Evolutionary conservation across 345 rosid species (phyloP).

Genomic region (Carallia brachiata): DNA sequence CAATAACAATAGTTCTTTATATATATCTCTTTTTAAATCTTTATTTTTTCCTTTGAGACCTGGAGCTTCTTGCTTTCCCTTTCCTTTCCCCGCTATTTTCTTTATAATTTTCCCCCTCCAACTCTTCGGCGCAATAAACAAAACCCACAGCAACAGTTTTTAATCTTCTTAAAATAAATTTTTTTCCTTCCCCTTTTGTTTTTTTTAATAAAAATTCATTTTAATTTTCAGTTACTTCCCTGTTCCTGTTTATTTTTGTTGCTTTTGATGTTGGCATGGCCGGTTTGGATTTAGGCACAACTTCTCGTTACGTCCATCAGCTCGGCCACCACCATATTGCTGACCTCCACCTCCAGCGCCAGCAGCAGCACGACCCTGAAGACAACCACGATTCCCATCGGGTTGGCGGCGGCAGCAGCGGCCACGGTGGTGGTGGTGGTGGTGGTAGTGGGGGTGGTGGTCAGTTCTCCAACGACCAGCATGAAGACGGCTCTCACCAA

Average conservation of each 20-base stretch:
- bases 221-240: conserved; percentile 12
- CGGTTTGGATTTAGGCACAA: conserved; percentile 66
- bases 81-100: conserved; percentile 13
- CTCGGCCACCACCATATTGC: conserved; percentile 39
- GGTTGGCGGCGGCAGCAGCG: conserved; percentile 23
- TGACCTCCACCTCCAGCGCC: conserved; percentile 60
- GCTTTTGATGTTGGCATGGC: conserved; percentile 48
- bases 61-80: conserved; percentile 15
- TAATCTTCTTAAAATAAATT: conserved; percentile 19
- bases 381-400: conserved; percentile 31
- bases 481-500: conserved; percentile 33
- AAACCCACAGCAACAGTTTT: conserved; percentile 29
- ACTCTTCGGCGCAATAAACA: conserved; percentile 12
- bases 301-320: conserved; percentile 49
- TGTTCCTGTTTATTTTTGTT: conserved; percentile 22
- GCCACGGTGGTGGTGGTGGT: conserved; percentile 21
- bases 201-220: conserved; percentile 16
- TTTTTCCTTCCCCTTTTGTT: not conserved
- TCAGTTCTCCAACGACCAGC: conserved; percentile 32
- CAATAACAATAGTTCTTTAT: not conserved
- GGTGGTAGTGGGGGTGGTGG: conserved; percentile 33
- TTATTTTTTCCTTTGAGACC: not conserved
- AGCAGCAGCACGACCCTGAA: conserved; percentile 38
- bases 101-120: conserved; percentile 18
- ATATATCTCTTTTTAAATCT: conserved; percentile 2